Evolutionary conservation across 345 rosid species (phyloP), one percentile per base, ranked within the genome.

Genomic region (Eucalyptus sp.): DNA sequence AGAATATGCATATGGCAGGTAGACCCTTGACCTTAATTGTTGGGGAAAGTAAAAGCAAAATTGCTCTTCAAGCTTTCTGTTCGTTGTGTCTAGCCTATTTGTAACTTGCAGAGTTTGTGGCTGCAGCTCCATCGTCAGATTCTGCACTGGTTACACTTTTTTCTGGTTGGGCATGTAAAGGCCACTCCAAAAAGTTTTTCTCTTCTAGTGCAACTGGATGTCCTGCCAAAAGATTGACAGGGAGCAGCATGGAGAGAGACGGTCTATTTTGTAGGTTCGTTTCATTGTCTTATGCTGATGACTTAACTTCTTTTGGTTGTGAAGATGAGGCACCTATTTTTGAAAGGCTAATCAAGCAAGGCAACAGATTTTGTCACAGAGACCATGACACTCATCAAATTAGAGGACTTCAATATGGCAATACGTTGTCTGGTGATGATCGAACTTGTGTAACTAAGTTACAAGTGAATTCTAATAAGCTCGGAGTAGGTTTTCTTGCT

Each of bases 111-210:
- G 83, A 71, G 83, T 37, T 37, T 76, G 14, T 76, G 83, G 83
- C 50, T 90, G 89, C 94, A 97, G 99, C 99, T 90, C 98, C 96
- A 44, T 62, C 89, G 58, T 71, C 94, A 20, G 98, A 95, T 92
- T 76, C 92, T 88, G 97, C 98, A 87, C 92, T 97, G 24, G 92
- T 96, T 79, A 95, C 97, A 84, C 99, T 97, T 92, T 96, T 95
- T 91, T 93, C 96, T 93, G 98, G 99, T 87, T 97, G 99, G 99
- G 98, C 97, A 88, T 97, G 98, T 94, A 96, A 95, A 91, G 96
- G 98, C 85, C 95, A 95, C 89, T 93, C 90, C 87, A 94, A 91
- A 50, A 94, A 92, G 87, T 97, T 97, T 88, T 89, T 94, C 93
- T 97, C 96, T 89, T 91, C 96, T 86, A 91, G 90, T 89, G 94